Percentiles rank a stretch among this genome's conserved stretches.
Evolutionary conservation across 495 filamentous ascomycete genomes (phyloP).

Genomic region (Penicillium cosmopolitanum): DNA sequence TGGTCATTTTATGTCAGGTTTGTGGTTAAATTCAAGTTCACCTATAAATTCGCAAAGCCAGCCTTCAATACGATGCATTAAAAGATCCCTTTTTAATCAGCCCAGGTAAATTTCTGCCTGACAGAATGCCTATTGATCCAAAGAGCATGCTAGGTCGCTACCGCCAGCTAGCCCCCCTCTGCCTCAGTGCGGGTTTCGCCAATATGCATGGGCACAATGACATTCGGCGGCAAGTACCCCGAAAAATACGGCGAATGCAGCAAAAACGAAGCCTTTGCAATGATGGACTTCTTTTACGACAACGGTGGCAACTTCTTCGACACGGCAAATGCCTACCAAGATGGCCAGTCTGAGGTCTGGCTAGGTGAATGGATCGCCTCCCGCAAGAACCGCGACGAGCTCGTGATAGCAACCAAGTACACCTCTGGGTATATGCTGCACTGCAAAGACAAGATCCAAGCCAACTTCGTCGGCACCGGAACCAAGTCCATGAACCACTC

Average conservation of each 20-base stretch:
- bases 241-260: constrained; percentile 50
- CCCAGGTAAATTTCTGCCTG: too few relatives aligned
- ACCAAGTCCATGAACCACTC: constrained; percentile 58
- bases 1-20: too few relatives aligned
- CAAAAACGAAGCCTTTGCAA: constrained; percentile 55
- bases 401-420: constrained; percentile 77
- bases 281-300: constrained; percentile 65
- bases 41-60: too few relatives aligned
- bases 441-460: constrained; percentile 39
- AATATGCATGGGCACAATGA: constrained; percentile 64
- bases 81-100: too few relatives aligned
- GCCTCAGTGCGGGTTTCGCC: constrained; percentile 61
- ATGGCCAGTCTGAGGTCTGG: constrained; percentile 66
- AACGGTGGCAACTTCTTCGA: constrained; percentile 74
- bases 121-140: too few relatives aligned
- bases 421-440: constrained; percentile 41
- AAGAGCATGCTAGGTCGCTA: constrained; percentile 53
- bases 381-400: constrained; percentile 57
- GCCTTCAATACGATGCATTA: too few relatives aligned
- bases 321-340: constrained; percentile 67
- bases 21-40: too few relatives aligned
- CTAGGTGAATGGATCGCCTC: constrained; percentile 74
- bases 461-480: constrained; percentile 62
- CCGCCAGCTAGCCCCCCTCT: constrained; percentile 58
- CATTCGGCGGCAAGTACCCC: constrained; percentile 49